Conservation (phyloP, 441 rosid species). For the Populus hybrid region DNA sequence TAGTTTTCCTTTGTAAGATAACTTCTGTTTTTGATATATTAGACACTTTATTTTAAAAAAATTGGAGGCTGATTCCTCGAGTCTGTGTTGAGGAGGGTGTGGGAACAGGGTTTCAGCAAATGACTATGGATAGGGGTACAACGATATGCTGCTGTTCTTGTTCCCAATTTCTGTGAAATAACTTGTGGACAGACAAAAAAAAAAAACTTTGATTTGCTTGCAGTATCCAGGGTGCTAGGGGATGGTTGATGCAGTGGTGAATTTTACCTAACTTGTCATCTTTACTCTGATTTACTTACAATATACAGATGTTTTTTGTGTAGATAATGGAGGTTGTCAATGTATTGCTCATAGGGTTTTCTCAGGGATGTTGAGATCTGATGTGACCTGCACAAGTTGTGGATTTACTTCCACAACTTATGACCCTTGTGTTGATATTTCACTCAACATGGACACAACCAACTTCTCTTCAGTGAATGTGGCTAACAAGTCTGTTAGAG, state of each 20-base stretch:
- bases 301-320: conserved; percentile 19
- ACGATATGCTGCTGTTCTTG: conserved; percentile 3
- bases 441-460: conserved; percentile 58
- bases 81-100: background rate
- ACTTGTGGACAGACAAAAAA: background rate
- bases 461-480: conserved; percentile 28
- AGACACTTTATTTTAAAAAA: background rate
- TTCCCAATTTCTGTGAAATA: background rate
- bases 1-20: background rate
- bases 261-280: background rate
- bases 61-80: background rate
- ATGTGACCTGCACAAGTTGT: conserved; percentile 71
- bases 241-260: background rate
- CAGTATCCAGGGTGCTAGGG: background rate
- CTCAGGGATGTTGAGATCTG: conserved; percentile 85
- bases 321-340: conserved; percentile 73
- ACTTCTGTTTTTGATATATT: background rate
- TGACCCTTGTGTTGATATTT: conserved; percentile 83
- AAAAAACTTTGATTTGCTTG: conserved; percentile 6
- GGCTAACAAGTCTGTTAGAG: conserved; percentile 38
- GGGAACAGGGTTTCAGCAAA: background rate
- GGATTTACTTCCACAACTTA: conserved; percentile 81
- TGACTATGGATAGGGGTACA: background rate
- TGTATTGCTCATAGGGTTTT: conserved; percentile 84
- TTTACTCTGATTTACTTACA: background rate